Conservation (phyloP, 192 early-diverging fungal species). For the Geranomyces variabilis region DNA sequence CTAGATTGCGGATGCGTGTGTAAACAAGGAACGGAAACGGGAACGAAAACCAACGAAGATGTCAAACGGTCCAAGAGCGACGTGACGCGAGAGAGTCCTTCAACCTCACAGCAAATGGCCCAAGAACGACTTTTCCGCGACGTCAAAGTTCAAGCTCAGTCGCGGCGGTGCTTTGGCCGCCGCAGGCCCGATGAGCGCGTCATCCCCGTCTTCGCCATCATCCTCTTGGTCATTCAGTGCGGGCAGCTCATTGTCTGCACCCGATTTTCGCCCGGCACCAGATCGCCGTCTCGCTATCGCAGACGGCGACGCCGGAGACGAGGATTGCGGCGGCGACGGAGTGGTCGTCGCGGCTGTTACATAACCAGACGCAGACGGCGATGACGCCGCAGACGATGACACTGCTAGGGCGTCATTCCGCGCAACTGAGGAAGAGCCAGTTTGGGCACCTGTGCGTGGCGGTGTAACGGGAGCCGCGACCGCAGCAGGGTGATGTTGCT, state of each 20-base stretch:
- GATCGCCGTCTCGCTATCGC: neutral
- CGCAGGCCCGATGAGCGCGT: no score
- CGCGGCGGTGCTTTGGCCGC: conserved; percentile 8
- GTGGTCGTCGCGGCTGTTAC: neutral
- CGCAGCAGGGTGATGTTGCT: neutral
- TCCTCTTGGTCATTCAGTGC: neutral
- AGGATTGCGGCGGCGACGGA: neutral
- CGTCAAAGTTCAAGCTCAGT: conserved; percentile 32
- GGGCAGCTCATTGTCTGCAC: neutral
- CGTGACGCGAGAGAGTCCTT: no score
- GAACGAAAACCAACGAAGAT: no score
- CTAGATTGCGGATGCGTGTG: no score
- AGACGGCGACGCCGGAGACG: no score
- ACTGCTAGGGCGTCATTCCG: no score
- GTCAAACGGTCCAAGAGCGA: no score
- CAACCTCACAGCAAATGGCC: conserved; percentile 3
- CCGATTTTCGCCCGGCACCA: neutral
- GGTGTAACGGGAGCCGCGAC: neutral
- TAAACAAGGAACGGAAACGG: no score
- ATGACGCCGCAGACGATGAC: neutral
- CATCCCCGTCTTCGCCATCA: no score
- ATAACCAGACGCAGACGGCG: neutral
- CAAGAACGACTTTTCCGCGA: conserved; percentile 26
- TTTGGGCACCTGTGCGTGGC: neutral
- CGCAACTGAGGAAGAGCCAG: no score